Evolutionary conservation across 805 yeast genomes (phyloP).

Genomic region (Ogataea paraovalis): DNA sequence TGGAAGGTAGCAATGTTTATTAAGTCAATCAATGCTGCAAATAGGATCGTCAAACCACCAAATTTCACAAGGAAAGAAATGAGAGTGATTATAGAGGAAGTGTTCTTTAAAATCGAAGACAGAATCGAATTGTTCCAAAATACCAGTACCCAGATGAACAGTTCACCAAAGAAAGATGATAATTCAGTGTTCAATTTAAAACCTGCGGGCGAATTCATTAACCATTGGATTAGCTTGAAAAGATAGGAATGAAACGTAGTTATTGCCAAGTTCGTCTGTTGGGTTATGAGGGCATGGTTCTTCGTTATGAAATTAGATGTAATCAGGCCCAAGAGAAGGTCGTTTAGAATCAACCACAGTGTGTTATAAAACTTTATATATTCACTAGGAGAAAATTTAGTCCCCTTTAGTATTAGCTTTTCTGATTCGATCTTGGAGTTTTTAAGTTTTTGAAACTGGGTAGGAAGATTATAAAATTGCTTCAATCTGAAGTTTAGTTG

Average conservation of each 20-base stretch:
- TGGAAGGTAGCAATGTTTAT: slow-evolving; percentile 64
- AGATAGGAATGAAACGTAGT: slow-evolving; percentile 28
- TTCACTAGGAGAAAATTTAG: slow-evolving; percentile 41
- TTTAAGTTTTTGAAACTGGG: slow-evolving; percentile 60
- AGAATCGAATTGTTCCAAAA: slow-evolving; percentile 46
- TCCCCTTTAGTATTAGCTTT: slow-evolving; percentile 35
- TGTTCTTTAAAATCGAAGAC: slow-evolving; percentile 8
- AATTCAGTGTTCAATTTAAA: slow-evolving; percentile 85
- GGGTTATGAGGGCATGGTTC: slow-evolving; percentile 15
- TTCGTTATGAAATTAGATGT: slow-evolving; percentile 42
- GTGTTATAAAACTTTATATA: slow-evolving; percentile 82
- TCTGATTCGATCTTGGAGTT: slow-evolving; percentile 38
- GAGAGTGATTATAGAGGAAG: slow-evolving; percentile 12
- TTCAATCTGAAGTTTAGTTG: slow-evolving; percentile 76
- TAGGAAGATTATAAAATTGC: slow-evolving; percentile 75
- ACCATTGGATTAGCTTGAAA: slow-evolving; percentile 55
- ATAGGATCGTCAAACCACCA: slow-evolving; percentile 64
- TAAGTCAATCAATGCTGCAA: slow-evolving; percentile 65
- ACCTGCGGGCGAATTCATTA: slow-evolving; percentile 90
- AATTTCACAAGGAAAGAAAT: slow-evolving; percentile 17
- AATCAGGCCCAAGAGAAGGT: slow-evolving; percentile 67
- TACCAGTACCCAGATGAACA: slow-evolving; percentile 79
- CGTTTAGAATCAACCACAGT: slow-evolving; percentile 83
- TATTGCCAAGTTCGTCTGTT: slow-evolving; percentile 20
- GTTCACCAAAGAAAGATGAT: slow-evolving; percentile 79